These are phyloP conservation scores for Chrysoporthe puriensis DNA, from an alignment of 2,329 filamentous ascomycete genomes.

Conservation along the genomic window DNA sequence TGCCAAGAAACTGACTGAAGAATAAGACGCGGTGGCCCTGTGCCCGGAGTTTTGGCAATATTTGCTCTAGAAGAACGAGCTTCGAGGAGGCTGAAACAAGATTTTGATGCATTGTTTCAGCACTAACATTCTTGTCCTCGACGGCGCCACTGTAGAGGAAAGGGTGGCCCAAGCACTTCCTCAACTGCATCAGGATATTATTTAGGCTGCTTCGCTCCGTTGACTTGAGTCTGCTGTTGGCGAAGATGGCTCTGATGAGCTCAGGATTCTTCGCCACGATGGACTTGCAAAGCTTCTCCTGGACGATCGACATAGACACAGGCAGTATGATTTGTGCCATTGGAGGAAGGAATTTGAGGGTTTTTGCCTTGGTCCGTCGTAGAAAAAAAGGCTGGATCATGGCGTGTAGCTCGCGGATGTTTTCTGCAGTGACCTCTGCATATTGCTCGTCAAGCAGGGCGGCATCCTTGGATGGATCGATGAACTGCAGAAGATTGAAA, in stretches of 20 bases:
- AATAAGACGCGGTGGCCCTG: slow-evolving; percentile 89
- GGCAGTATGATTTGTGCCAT: slow-evolving; percentile 96
- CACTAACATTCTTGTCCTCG: slow-evolving; percentile 74
- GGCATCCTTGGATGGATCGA: slow-evolving; percentile 74
- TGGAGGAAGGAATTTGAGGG: slow-evolving; percentile 83
- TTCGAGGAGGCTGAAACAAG: slow-evolving; percentile 92
- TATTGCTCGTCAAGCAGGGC: slow-evolving; percentile 76
- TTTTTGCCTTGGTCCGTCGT: slow-evolving; percentile 79
- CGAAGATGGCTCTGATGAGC: slow-evolving; percentile 85
- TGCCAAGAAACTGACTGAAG: slow-evolving; percentile 92
- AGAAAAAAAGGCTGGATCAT: slow-evolving; percentile 76
- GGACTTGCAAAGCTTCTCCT: slow-evolving; percentile 92
- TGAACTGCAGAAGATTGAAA: slow-evolving; percentile 95
- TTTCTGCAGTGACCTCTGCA: slow-evolving; percentile 78
- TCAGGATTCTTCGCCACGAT: slow-evolving; percentile 91
- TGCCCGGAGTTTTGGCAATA: slow-evolving; percentile 85
- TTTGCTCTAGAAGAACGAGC: slow-evolving; percentile 78
- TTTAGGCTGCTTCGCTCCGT: slow-evolving; percentile 80
- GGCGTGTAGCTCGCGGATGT: slow-evolving; percentile 78
- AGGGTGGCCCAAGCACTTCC: slow-evolving; percentile 93
- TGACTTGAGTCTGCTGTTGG: slow-evolving; percentile 65
- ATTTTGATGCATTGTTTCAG: slow-evolving; percentile 71
- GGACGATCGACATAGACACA: slow-evolving; percentile 90
- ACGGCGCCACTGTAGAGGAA: slow-evolving; percentile 92
- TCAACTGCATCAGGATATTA: slow-evolving; percentile 94